Percentiles rank a stretch among this genome's conserved stretches.
Conservation (phyloP, 441 rosid genomes). For the Pelargonium citronellum region DNA sequence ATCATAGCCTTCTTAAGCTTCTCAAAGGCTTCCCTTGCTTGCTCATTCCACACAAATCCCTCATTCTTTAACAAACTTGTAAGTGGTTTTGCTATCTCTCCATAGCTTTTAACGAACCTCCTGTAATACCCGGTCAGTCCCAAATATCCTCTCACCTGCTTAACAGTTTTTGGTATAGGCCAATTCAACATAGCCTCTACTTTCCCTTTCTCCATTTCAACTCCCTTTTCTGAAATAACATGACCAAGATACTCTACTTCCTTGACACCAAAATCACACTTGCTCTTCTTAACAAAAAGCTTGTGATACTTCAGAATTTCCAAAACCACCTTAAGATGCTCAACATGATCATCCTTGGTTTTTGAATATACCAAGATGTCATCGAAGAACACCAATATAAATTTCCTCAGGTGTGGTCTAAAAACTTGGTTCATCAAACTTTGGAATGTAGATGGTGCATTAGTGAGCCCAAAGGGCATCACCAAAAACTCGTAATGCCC, state of each 20-base stretch:
- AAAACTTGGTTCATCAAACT: background rate
- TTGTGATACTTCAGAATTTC: background rate
- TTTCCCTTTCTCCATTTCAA: background rate
- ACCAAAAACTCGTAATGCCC: background rate
- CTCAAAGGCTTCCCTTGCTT: background rate
- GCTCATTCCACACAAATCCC: background rate
- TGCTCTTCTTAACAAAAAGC: background rate
- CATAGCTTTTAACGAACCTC: background rate
- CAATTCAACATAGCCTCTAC: background rate
- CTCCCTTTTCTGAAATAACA: background rate
- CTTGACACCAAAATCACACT: background rate
- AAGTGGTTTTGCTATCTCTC: background rate
- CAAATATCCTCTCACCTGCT: background rate
- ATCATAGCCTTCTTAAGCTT: background rate
- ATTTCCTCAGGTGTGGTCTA: background rate
- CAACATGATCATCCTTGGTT: background rate
- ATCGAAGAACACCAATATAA: slow-evolving; percentile 3
- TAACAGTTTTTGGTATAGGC: background rate
- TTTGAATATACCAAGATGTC: slow-evolving; percentile 1
- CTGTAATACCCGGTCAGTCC: too few species aligned
- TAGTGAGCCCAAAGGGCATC: background rate
- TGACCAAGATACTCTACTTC: slow-evolving; percentile 14
- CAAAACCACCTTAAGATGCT: background rate
- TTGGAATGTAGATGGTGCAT: slow-evolving; percentile 9
- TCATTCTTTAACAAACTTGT: background rate